Base-by-base conservation (phyloP, 345 rosid genomes). In the Dimocarpus longan region DNA sequence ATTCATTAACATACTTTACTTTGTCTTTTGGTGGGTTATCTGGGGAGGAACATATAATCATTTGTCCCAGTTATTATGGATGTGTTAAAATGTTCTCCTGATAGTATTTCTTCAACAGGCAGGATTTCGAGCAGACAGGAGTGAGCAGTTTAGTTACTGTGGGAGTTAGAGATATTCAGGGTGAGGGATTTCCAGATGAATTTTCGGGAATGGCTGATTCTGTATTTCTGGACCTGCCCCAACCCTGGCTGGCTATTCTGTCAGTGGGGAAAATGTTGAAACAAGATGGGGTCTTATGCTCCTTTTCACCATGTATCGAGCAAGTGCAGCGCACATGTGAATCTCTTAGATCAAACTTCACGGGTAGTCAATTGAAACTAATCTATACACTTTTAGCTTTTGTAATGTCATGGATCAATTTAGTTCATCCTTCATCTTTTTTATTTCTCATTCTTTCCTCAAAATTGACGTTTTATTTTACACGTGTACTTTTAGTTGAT, bases 281-380 rank as follows among this genome's bases (percentile, higher is more conserved):
- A 86, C 88, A 86, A 75, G 98, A 94, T 81, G 97, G 93, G 66
- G 76, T 88, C 67, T 57, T 94, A 54, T 96, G 99, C 82, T 93
- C 98, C 39, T 96, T 96, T 88, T 94, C 98, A 26, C 99, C 98
- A 11, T 96, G 99, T 85, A 93, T 94, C 60, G 98, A 96, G 83
- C 97, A 96, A 91, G 98, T 91, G 74, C 97, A 96, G 70, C 93
- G 91, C 62, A 83, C 95, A 28, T 96, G 94, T 80, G 98, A 96
- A 85, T 87, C 88, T 78, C 93, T 94, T 46, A 83, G 78, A 77
- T 84, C 87, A 77, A 82, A 88, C 69, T 94, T 94, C 84, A 91
- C 92, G 13, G 97, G 99, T 92, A 82, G 74, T 26, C 22, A 57
- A 16, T 69, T 28, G 59, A 54, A 12, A 12, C 37, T 43, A n/a